Evolutionary conservation across 352 stramenopile species (phyloP).

Genomic region (Saprolegnia diclina): DNA sequence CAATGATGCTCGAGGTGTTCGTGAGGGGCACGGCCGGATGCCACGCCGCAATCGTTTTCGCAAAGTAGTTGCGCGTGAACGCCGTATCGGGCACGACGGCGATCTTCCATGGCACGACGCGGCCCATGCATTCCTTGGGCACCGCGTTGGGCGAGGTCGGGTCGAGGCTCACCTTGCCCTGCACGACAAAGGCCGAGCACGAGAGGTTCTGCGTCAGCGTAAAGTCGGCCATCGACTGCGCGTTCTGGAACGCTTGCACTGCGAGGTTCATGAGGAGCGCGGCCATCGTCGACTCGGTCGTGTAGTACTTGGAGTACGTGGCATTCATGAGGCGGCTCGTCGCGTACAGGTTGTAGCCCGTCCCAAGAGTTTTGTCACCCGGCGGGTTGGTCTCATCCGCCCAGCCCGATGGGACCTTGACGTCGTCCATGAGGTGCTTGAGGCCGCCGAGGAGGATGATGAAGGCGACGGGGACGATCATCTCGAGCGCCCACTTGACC

Average conservation of each 20-base stretch:
- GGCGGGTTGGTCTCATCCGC: conserved; percentile 32
- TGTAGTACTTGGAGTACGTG: conserved; percentile 34
- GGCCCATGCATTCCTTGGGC: conserved; percentile 32
- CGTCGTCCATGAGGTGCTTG: conserved; percentile 47
- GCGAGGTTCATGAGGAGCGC: conserved; percentile 48
- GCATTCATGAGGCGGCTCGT: neutral
- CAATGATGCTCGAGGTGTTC: conserved; percentile 13
- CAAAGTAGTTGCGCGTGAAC: conserved; percentile 63
- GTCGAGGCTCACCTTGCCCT: conserved; percentile 39
- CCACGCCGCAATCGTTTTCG: conserved; percentile 45
- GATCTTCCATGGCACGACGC: conserved; percentile 44
- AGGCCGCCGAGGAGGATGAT: conserved; percentile 53
- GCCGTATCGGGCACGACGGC: conserved; percentile 48
- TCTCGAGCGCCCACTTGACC: conserved; percentile 45
- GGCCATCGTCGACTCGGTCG: conserved; percentile 45
- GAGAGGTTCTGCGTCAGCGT: conserved; percentile 21
- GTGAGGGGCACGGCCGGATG: conserved; percentile 41
- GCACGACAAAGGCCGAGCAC: conserved; percentile 35
- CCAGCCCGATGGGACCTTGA: conserved; percentile 55
- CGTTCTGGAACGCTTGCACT: conserved; percentile 32
- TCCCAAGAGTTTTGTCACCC: conserved; percentile 16
- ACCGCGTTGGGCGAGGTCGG: conserved; percentile 36
- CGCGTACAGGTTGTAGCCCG: conserved; percentile 30
- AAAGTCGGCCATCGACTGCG: conserved; percentile 28
- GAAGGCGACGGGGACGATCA: conserved; percentile 59